These are phyloP conservation scores for Diaporthe ampelina DNA, from an alignment of 2,329 filamentous ascomycete genomes.

Conservation along the genomic window DNA sequence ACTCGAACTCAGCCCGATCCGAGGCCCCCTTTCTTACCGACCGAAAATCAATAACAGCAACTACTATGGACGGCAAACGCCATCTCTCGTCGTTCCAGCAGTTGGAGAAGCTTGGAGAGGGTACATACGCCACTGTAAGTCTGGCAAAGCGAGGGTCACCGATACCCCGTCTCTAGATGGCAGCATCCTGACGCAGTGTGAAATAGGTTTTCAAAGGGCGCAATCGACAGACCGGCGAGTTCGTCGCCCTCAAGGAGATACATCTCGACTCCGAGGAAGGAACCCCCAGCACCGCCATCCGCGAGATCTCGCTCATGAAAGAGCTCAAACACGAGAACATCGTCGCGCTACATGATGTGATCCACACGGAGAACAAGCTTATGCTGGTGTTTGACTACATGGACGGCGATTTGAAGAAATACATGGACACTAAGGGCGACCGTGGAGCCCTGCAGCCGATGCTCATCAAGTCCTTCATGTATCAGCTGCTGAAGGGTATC, in stretches of 20 bases:
- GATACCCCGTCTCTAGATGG: background rate
- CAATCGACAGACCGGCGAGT: slow-evolving; percentile 95
- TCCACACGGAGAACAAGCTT: slow-evolving; percentile 99
- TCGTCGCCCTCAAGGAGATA: slow-evolving; percentile 98
- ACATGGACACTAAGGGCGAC: slow-evolving; percentile 96
- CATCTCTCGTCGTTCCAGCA: slow-evolving; percentile 99
- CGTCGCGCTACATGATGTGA: slow-evolving; percentile 96
- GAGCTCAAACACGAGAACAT: slow-evolving; percentile 99
- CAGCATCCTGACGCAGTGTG: slow-evolving; percentile 37
- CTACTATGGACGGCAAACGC: slow-evolving; percentile 88
- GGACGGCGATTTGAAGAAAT: slow-evolving; percentile 98
- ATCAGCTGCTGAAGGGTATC: slow-evolving; percentile 94
- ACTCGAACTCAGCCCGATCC: slow-evolving; percentile 50
- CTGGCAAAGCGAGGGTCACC: background rate
- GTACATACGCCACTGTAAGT: slow-evolving; percentile 95
- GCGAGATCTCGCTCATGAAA: slow-evolving; percentile 99
- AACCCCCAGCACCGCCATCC: slow-evolving; percentile 95
- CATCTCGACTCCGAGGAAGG: slow-evolving; percentile 99
- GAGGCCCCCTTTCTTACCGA: slow-evolving; percentile 48
- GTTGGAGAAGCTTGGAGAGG: slow-evolving; percentile 98
- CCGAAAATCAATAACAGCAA: slow-evolving; percentile 33
- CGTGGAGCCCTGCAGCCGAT: slow-evolving; percentile 88
- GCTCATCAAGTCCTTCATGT: slow-evolving; percentile 99
- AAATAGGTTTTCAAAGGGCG: slow-evolving; percentile 92
- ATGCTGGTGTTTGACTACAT: slow-evolving; percentile 99